Percentiles rank a stretch among this genome's conserved stretches.
phyloP scores from a whole-genome alignment of 2,329 filamentous ascomycete species.

The Chalaropsis thielavioides region DNA sequence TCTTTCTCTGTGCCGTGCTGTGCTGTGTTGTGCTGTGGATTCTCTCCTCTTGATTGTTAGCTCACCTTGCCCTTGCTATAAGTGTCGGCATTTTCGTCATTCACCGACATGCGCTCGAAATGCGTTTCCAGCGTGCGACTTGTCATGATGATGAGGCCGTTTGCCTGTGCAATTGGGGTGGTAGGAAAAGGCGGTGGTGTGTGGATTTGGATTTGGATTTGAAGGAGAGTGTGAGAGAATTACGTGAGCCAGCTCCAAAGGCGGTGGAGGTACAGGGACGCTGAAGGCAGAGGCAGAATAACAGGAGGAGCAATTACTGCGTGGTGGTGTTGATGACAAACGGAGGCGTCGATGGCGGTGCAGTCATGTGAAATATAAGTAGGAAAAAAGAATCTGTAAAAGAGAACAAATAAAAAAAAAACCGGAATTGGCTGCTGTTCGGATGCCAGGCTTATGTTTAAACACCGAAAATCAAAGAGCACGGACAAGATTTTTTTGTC shows the following conservation, averaged over 20 bases:
- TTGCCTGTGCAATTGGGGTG: not conserved
- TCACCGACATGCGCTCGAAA: constrained; percentile 79
- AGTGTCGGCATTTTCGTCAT: constrained; percentile 63
- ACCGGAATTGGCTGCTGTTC: not conserved
- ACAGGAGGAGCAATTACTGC: not conserved
- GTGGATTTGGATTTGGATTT: not conserved
- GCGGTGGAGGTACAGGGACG: not conserved
- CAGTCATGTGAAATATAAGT: not conserved
- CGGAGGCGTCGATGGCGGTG: not conserved
- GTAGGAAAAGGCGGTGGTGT: not conserved
- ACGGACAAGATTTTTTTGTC: not conserved
- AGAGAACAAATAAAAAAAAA: not conserved
- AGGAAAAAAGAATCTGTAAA: not conserved
- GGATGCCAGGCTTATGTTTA: not conserved
- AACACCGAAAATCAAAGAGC: not conserved
- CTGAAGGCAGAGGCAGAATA: not conserved
- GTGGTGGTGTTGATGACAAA: not conserved
- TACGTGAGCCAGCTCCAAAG: not conserved
- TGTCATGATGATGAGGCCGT: constrained; percentile 38
- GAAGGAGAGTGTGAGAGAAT: not conserved
- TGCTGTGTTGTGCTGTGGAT: not conserved
- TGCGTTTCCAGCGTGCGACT: constrained; percentile 68
- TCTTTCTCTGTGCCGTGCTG: not conserved
- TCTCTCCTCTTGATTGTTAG: constrained; percentile 4
- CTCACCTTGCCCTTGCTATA: constrained; percentile 67